Conservation (phyloP, 345 rosid genomes). For the Schrenkiella parvula region DNA sequence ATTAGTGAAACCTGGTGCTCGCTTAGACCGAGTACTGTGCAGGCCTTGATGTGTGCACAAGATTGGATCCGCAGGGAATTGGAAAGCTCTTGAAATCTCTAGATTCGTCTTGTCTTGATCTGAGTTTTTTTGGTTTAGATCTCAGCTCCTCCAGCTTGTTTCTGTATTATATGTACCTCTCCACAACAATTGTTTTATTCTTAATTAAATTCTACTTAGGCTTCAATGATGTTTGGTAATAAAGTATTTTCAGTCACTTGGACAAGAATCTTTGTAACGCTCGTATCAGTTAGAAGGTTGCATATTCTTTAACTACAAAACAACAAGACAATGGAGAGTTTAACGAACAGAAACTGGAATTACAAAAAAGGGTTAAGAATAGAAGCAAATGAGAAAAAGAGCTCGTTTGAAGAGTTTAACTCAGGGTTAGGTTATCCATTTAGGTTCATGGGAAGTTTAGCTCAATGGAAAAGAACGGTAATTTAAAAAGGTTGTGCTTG, state of each 20-base stretch:
- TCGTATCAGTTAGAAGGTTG: neutral
- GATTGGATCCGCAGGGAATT: conserved; percentile 68
- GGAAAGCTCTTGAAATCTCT: conserved; percentile 30
- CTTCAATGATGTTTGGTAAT: no score
- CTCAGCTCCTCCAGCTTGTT: conserved; percentile 8
- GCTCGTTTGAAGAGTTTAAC: neutral
- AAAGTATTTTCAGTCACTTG: neutral
- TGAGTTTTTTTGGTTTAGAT: neutral
- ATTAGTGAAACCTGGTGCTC: conserved; percentile 53
- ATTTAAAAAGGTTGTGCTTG: no score
- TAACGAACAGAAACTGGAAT: neutral
- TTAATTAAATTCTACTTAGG: neutral
- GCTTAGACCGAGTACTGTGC: conserved; percentile 51
- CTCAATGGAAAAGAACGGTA: no score
- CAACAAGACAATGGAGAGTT: conserved; percentile 1
- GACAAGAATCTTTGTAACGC: neutral
- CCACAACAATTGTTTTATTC: neutral
- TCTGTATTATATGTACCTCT: conserved; percentile 11
- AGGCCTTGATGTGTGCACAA: conserved; percentile 76
- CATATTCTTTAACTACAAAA: neutral
- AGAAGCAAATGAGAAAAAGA: neutral
- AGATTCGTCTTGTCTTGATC: neutral
- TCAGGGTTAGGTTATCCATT: no score
- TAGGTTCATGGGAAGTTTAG: no score
- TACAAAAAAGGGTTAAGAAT: neutral